These are phyloP conservation scores for Fomitopsis palustris DNA, from an alignment of 1,284 basidiomycete species.

Conservation along the genomic window DNA sequence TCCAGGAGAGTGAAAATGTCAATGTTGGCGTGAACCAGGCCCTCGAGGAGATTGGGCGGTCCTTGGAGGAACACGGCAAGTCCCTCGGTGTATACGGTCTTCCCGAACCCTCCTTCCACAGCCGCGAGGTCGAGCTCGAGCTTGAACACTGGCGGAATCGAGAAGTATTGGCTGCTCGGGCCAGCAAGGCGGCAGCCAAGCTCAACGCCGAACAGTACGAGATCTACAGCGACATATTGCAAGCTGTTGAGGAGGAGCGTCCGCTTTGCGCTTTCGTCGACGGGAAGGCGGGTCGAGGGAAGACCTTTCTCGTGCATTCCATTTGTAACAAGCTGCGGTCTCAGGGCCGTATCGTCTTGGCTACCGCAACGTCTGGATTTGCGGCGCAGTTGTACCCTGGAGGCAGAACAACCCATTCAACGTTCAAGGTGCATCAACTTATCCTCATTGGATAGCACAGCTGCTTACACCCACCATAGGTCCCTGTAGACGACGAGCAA, in stretches of 20 bases:
- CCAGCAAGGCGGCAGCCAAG: constrained; percentile 14
- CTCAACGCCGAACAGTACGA: constrained; percentile 29
- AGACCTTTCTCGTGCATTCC: constrained; percentile 34
- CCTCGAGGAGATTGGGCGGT: constrained; percentile 19
- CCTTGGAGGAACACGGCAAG: constrained; percentile 25
- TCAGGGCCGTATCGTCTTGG: constrained; percentile 27
- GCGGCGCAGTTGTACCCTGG: constrained; percentile 37
- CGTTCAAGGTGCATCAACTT: constrained; percentile 26
- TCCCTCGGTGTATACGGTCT: constrained; percentile 24
- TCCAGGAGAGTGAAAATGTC: constrained; percentile 18
- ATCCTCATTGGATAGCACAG: neutral
- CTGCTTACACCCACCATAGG: constrained; percentile 12
- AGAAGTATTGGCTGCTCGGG: constrained; percentile 18
- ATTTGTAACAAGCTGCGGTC: constrained; percentile 31
- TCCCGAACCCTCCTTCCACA: constrained; percentile 23
- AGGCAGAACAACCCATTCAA: constrained; percentile 35
- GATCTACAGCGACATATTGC: constrained; percentile 26
- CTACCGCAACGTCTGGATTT: constrained; percentile 36
- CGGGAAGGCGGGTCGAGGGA: constrained; percentile 38
- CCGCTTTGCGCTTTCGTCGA: constrained; percentile 31
- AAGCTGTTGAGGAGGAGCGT: constrained; percentile 17
- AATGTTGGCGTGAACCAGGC: constrained; percentile 22
- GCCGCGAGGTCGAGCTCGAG: constrained; percentile 27
- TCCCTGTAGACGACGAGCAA: constrained; percentile 33
- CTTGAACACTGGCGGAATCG: constrained; percentile 23